A percentile compares a stretch with the other conserved stretches of the same genome.
phyloP scores from a whole-genome alignment of 495 filamentous ascomycete genomes.

The Neurospora sp. region DNA sequence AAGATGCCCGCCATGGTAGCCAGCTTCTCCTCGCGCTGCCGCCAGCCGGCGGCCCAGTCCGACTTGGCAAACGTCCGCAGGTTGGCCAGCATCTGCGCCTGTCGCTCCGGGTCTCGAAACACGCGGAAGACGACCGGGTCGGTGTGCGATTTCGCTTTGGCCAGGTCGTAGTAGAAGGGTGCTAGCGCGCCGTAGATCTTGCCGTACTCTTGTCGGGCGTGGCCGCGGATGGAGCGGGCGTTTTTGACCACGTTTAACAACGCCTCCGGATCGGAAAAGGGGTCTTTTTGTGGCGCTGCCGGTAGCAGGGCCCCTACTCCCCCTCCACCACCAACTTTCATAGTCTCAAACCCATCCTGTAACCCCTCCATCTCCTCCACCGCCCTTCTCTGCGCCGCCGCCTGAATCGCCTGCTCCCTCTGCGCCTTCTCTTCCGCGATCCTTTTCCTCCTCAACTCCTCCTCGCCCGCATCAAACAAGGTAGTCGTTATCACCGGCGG shows the following conservation, averaged over 20 bases:
- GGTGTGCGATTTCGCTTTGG: constrained; percentile 56
- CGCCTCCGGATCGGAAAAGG: constrained; percentile 41
- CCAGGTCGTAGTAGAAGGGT: constrained; percentile 81
- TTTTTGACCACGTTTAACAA: constrained; percentile 56
- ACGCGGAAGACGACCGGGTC: constrained; percentile 77
- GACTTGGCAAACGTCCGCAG: constrained; percentile 66
- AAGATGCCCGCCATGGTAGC: constrained; percentile 71
- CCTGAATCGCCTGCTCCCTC: constrained; percentile 4
- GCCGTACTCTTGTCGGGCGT: constrained; percentile 82
- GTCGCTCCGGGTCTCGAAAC: constrained; percentile 77
- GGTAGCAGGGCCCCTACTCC: not conserved
- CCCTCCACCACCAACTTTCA: constrained; percentile 29
- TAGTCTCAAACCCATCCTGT: constrained; percentile 59
- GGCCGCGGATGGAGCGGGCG: constrained; percentile 69
- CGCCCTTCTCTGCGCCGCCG: constrained; percentile 18
- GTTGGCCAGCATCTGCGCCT: constrained; percentile 80
- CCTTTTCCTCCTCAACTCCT: constrained; percentile 41
- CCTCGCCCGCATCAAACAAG: constrained; percentile 57
- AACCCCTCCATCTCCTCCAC: constrained; percentile 18
- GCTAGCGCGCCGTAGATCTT: constrained; percentile 80
- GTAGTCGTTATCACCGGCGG: constrained; percentile 34
- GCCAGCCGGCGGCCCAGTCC: constrained; percentile 68
- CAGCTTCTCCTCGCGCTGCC: constrained; percentile 57
- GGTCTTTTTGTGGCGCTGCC: constrained; percentile 9
- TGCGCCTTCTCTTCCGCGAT: constrained; percentile 1